These are phyloP conservation scores for Ogataea pini DNA, from an alignment of 805 yeast species.

Conservation along the genomic window DNA sequence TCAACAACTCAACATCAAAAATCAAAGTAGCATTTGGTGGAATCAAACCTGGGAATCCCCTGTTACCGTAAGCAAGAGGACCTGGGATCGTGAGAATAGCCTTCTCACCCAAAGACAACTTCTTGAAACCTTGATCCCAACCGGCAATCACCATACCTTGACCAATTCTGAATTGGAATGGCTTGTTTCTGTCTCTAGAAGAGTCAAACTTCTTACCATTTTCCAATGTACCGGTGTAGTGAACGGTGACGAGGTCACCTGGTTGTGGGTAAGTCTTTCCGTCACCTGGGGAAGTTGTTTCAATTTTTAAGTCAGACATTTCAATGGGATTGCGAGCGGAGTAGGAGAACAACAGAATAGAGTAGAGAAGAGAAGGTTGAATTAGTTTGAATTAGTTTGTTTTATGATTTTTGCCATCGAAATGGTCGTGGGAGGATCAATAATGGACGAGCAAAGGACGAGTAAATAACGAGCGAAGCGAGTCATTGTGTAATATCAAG, in stretches of 20 bases:
- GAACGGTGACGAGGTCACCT: slow-evolving; percentile 91
- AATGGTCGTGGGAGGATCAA: background rate
- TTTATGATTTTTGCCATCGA: background rate
- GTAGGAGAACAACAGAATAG: background rate
- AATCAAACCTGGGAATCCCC: slow-evolving; percentile 95
- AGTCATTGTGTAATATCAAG: no score
- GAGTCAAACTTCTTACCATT: slow-evolving; percentile 96
- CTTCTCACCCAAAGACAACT: slow-evolving; percentile 89
- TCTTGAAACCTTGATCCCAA: slow-evolving; percentile 95
- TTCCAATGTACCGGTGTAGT: slow-evolving; percentile 93
- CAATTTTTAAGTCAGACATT: slow-evolving; percentile 36
- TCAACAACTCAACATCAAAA: slow-evolving; percentile 76
- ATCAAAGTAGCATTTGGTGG: slow-evolving; percentile 95
- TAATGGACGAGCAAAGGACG: background rate
- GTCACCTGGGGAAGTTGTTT: slow-evolving; percentile 56
- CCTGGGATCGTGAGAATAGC: slow-evolving; percentile 93
- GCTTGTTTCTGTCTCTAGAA: slow-evolving; percentile 91
- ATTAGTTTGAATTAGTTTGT: background rate
- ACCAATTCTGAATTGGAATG: slow-evolving; percentile 92
- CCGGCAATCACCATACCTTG: slow-evolving; percentile 96
- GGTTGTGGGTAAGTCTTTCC: slow-evolving; percentile 81
- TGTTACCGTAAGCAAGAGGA: slow-evolving; percentile 86
- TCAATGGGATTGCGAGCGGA: background rate
- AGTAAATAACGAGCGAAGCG: background rate
- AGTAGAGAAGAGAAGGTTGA: background rate